Base-by-base conservation (phyloP, 139 green algal species). In the Chlamydomonas schloesseri region DNA sequence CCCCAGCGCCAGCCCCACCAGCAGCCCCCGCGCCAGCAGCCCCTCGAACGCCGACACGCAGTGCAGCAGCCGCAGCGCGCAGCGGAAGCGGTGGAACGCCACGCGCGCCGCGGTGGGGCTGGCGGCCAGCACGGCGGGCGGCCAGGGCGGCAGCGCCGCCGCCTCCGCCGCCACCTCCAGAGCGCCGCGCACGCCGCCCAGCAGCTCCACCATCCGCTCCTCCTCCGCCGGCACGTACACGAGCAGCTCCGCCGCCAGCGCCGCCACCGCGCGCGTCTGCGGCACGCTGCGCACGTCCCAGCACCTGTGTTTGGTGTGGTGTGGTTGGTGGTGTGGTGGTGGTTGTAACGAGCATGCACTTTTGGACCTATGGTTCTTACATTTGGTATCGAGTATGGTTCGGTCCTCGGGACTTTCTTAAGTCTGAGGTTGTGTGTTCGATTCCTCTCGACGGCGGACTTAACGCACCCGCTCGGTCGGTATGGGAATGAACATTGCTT, bases 181-280 rank as follows among this genome's bases (percentile, higher is more conserved):
- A 0, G 62, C 71, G 28, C 64, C 50, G 83, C 80, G 77, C 60
- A 91, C 82, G 50, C 68, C 72, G 29, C 57, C 37, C 23, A 92
- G 81, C 80, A 92, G 84, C 81, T 93, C 89, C 46, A 81, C 79
- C 89, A 93, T 92, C 33, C 86, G 46, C 62, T 90, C 75, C 67
- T 91, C 82, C 68, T 96, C 93, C 20, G 93, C 67, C 36, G 93
- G 93, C 36, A 97, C 83, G 64, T 97, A 97, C 58, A 97, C 93
- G 65, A 95, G 89, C 68, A 96, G 77, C 73, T 97, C 93, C 2
- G 82, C 87, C 23, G 96, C 82, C 36, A 97, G 80, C 5, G 88
- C 88, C 4, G 89, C 89, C 5, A 91, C 92, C 3, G 88, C 85
- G 21, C 65, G 33, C 46, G 90, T 96, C 68, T 95, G 92, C n/a